These are phyloP conservation scores for Collybia sp. DNA, from an alignment of 768 basidiomycete genomes.

Conservation along the genomic window DNA sequence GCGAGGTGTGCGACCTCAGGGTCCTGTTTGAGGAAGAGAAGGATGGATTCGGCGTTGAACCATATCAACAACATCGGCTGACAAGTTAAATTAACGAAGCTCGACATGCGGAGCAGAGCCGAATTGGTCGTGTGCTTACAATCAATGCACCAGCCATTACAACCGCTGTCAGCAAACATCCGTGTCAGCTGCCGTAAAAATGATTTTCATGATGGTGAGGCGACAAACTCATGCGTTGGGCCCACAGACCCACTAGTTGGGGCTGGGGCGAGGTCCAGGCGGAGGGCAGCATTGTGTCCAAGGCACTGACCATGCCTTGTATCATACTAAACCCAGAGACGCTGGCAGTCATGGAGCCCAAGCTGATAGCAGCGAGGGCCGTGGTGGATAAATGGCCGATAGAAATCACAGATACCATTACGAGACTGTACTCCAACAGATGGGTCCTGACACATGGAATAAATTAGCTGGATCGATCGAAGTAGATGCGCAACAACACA, in stretches of 20 bases:
- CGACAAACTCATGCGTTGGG: slow-evolving; percentile 77
- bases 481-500: slow-evolving; percentile 26
- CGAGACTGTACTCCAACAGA: slow-evolving; percentile 80
- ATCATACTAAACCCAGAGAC: slow-evolving; percentile 77
- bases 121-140: slow-evolving; percentile 36
- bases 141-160: slow-evolving; percentile 54
- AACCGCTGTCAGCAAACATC: slow-evolving; percentile 37
- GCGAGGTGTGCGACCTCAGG: slow-evolving; percentile 81
- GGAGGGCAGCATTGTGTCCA: slow-evolving; percentile 91
- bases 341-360: slow-evolving; percentile 71
- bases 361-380: slow-evolving; percentile 79
- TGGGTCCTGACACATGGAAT: slow-evolving; percentile 56
- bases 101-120: slow-evolving; percentile 11
- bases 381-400: slow-evolving; percentile 90
- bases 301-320: slow-evolving; percentile 76
- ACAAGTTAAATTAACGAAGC: slow-evolving; percentile 18
- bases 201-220: not conserved
- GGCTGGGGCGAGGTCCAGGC: slow-evolving; percentile 93
- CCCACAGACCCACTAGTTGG: slow-evolving; percentile 83
- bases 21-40: slow-evolving; percentile 75
- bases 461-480: not conserved
- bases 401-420: slow-evolving; percentile 78
- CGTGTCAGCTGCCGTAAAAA: slow-evolving; percentile 1
- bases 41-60: slow-evolving; percentile 77
- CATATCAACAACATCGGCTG: slow-evolving; percentile 65